Evolutionary conservation across 2,329 filamentous ascomycete species (phyloP).

Genomic region (Parascedosporium putredinis): DNA sequence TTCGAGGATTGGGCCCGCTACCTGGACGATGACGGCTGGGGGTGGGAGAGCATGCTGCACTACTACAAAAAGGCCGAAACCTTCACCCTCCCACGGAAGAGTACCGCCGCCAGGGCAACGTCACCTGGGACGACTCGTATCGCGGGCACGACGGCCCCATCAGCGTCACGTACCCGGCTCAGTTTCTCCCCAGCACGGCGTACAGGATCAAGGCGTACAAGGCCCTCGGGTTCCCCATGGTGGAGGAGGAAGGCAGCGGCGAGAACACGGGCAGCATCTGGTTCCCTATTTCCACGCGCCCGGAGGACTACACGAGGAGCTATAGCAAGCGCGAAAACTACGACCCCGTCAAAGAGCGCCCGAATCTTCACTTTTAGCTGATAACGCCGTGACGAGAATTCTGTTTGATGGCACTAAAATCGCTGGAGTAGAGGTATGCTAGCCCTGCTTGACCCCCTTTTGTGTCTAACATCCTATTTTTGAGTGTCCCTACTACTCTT

Average conservation of each 20-base stretch:
- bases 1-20: conserved; percentile 18
- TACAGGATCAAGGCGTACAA: conserved; percentile 23
- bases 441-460: too few species aligned
- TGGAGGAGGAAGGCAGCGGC: conserved; percentile 26
- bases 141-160: conserved; percentile 27
- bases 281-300: conserved; percentile 26
- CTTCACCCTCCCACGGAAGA: conserved; percentile 16
- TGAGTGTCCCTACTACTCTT: too few species aligned
- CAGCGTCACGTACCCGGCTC: conserved; percentile 26
- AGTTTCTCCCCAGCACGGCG: conserved; percentile 23
- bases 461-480: too few species aligned
- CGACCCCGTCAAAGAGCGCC: conserved; percentile 12
- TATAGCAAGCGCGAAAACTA: conserved; percentile 25
- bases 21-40: conserved; percentile 19
- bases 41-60: conserved; percentile 16
- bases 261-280: conserved; percentile 28
- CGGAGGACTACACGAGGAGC: background rate
- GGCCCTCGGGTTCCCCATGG: conserved; percentile 26
- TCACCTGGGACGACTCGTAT: conserved; percentile 22
- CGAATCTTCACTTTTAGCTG: conserved; percentile 17
- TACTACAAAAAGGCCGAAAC: conserved; percentile 17
- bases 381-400: conserved; percentile 14
- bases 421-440: conserved; percentile 14
- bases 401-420: conserved; percentile 16
- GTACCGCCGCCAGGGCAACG: conserved; percentile 11